Evolutionary conservation across 2,329 filamentous ascomycete species (phyloP), one percentile per base, ranked within the genome.

Genomic region (Aspergillus floridensis): DNA sequence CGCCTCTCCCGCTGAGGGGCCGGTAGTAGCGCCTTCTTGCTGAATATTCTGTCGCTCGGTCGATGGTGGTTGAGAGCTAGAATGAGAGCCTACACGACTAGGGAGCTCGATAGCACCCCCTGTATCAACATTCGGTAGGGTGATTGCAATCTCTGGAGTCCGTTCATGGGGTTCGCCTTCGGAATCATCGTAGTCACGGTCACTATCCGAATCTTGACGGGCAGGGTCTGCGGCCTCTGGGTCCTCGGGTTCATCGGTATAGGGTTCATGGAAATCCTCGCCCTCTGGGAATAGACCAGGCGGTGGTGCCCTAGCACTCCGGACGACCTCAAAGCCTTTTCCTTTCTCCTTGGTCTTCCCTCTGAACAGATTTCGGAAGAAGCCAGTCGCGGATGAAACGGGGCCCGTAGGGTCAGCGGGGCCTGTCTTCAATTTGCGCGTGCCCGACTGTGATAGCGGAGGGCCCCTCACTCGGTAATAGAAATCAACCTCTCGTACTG

Each of bases 321-420:
- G 82, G 16, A 99, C 93, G 5, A 99, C 95, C 74, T 98, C 95
- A 66, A 99, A 99, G 0, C 95, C 95, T 76, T 98, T 98, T 65
- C 89, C 88, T 76, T 96, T 96, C 65, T 97, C 93, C 72, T 96
- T 97, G 6, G 88, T 92, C 77, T 96, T 96, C 16, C 89, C 90
- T 12, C 88, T 88, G 59, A 96, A 85, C 5, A 96, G 72, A 55
- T 83, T 85, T 66, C 91, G 88, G 74, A 98, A 86, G 92, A 93
- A 99, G 4, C 92, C 91, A 0, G 90, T 89, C 0, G 95, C 93
- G 7, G 91, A 93, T 1, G 92, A 90, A 21, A 96, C 90, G 0
- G 93, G 92, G 0, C 93, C 91, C 41, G 93, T 96, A 0, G 95
- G 95, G 78, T 99, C 93, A 8, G 93, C 92, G 2, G 95, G 95